A percentile compares a stretch with the other conserved stretches of the same genome.
These are phyloP conservation scores for Pleurotus sapidus DNA, from an alignment of 768 basidiomycete genomes.

Conservation along the genomic window DNA sequence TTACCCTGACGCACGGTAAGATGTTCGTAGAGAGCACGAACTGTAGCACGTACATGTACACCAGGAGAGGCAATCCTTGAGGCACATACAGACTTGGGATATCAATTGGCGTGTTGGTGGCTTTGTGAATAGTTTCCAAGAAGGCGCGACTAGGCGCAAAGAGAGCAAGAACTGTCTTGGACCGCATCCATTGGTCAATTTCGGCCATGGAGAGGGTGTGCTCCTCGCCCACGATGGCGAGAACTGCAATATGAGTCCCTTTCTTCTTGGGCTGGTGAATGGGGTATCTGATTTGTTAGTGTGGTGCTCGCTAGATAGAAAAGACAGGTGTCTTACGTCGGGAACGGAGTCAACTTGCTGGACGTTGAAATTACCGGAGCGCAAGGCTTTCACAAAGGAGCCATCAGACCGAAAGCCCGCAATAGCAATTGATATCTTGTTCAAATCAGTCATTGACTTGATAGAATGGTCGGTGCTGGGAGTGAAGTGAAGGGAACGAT, in stretches of 20 bases:
- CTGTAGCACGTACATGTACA: neutral
- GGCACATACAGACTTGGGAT: neutral
- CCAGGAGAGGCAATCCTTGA: neutral
- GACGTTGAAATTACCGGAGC: neutral
- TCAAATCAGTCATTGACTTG: too few species aligned
- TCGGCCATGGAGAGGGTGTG: neutral
- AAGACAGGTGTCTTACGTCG: neutral
- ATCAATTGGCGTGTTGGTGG: neutral
- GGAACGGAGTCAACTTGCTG: neutral
- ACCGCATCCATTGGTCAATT: neutral
- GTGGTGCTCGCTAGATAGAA: neutral
- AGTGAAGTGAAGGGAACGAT: too few species aligned
- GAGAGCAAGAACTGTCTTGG: neutral
- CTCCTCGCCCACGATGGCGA: neutral
- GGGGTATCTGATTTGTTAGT: neutral
- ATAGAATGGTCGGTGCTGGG: too few species aligned
- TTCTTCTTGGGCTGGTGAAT: neutral
- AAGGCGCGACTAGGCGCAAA: neutral
- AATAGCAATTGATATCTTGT: neutral
- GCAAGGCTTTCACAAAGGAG: neutral
- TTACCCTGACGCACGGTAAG: neutral
- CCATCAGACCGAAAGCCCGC: neutral
- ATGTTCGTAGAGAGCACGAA: too few species aligned
- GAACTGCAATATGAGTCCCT: neutral
- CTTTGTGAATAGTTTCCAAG: neutral